Conservation (phyloP, 805 yeast genomes). For the Lachancea cidri region DNA sequence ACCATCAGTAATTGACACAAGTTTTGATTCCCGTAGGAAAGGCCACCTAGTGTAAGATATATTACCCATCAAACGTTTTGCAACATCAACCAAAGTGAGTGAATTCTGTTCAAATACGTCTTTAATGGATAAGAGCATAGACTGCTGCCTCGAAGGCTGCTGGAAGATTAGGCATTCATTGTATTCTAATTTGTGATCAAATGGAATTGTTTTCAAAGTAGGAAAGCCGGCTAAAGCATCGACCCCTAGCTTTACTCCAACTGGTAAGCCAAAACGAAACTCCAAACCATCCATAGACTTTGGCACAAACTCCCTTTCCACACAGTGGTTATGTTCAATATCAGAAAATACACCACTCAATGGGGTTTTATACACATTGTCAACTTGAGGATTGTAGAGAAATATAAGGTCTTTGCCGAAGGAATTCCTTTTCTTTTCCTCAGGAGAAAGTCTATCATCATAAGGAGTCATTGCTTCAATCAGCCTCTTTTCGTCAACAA, state of each 20-base stretch:
- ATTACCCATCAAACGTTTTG: slow-evolving; percentile 55
- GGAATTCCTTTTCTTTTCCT: slow-evolving; percentile 67
- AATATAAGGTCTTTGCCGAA: slow-evolving; percentile 68
- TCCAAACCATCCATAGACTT: slow-evolving; percentile 41
- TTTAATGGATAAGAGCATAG: slow-evolving; percentile 62
- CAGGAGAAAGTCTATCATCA: slow-evolving; percentile 56
- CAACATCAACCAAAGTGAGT: slow-evolving; percentile 56
- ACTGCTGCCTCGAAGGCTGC: slow-evolving; percentile 76
- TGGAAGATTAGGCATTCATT: slow-evolving; percentile 76
- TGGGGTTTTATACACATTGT: slow-evolving; percentile 65
- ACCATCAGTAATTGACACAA: slow-evolving; percentile 57
- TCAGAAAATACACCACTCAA: slow-evolving; percentile 72
- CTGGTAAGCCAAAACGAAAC: slow-evolving; percentile 51
- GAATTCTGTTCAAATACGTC: slow-evolving; percentile 47
- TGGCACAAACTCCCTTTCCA: slow-evolving; percentile 50
- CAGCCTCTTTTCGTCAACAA: slow-evolving; percentile 80
- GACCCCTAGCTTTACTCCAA: slow-evolving; percentile 65
- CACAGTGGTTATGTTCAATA: slow-evolving; percentile 73
- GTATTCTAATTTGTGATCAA: slow-evolving; percentile 45
- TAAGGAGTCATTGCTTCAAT: slow-evolving; percentile 66
- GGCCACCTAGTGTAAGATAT: slow-evolving; percentile 85
- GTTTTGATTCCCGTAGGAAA: slow-evolving; percentile 73
- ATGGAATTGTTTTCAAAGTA: slow-evolving; percentile 65
- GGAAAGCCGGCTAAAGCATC: slow-evolving; percentile 88
- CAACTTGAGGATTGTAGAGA: slow-evolving; percentile 70